Evolutionary conservation across 768 basidiomycete species (phyloP).

Genomic region (Serendipita vermifera): DNA sequence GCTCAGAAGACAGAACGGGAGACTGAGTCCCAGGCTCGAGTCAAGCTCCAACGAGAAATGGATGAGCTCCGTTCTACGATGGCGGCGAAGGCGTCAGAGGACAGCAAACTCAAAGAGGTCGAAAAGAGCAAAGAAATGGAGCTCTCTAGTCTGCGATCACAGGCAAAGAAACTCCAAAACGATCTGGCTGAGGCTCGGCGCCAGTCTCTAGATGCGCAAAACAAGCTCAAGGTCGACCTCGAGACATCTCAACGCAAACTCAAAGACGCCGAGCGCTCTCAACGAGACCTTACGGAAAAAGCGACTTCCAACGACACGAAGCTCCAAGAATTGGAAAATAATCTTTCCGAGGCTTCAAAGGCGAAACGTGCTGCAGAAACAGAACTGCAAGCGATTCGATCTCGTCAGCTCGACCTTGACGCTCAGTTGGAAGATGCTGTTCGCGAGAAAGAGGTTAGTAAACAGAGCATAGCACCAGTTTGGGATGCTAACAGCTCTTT

Average conservation of each 20-base stretch:
- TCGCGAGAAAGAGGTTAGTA: slow-evolving; percentile 60
- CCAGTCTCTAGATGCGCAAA: slow-evolving; percentile 49
- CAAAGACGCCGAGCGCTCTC: slow-evolving; percentile 41
- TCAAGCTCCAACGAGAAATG: slow-evolving; percentile 65
- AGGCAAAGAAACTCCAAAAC: slow-evolving; percentile 46
- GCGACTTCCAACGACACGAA: slow-evolving; percentile 39
- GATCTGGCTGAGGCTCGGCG: slow-evolving; percentile 56
- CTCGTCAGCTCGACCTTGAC: slow-evolving; percentile 56
- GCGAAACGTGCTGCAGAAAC: slow-evolving; percentile 53
- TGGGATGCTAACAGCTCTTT: not conserved
- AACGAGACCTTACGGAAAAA: slow-evolving; percentile 50
- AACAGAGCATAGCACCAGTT: too few species aligned
- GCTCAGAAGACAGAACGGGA: slow-evolving; percentile 45
- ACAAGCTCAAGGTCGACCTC: slow-evolving; percentile 61
- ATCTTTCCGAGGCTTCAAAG: slow-evolving; percentile 51
- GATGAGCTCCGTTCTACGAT: slow-evolving; percentile 76
- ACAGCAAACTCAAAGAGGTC: slow-evolving; percentile 66
- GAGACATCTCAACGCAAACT: slow-evolving; percentile 53
- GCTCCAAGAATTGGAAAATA: slow-evolving; percentile 31
- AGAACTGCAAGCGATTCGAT: slow-evolving; percentile 55
- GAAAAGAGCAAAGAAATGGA: slow-evolving; percentile 83
- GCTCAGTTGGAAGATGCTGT: slow-evolving; percentile 45
- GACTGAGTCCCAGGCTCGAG: slow-evolving; percentile 32
- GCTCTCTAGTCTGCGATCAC: slow-evolving; percentile 53
- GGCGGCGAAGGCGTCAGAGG: slow-evolving; percentile 77